Percentiles rank a stretch among this genome's conserved stretches.
phyloP scores from a whole-genome alignment of 441 rosid species.

The Pelargonium myrrhifolium region DNA sequence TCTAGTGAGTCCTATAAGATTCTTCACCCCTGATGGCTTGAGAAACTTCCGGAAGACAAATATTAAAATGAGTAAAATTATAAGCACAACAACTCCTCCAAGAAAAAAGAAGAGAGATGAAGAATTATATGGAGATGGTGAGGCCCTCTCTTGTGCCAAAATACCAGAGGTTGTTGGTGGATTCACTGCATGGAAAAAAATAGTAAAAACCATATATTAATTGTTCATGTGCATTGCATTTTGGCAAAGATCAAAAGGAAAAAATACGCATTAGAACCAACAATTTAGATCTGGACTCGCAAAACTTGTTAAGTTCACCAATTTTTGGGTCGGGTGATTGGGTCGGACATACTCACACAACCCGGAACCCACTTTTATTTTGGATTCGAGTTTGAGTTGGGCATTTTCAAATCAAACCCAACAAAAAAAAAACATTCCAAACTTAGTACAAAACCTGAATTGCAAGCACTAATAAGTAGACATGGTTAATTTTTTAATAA shows the following conservation, averaged over 20 bases:
- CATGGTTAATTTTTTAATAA: too few species aligned
- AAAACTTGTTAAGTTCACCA: too few species aligned
- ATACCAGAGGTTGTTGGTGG: slow-evolving; percentile 17
- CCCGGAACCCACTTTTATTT: too few species aligned
- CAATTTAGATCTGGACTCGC: too few species aligned
- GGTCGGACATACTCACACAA: too few species aligned
- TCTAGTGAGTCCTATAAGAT: slow-evolving; percentile 7
- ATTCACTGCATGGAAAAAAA: slow-evolving; percentile 19
- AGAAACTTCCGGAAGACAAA: slow-evolving; percentile 29
- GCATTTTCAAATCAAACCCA: too few species aligned
- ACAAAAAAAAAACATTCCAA: too few species aligned
- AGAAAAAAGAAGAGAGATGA: slow-evolving; percentile 34
- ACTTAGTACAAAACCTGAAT: too few species aligned
- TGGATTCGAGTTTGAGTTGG: too few species aligned
- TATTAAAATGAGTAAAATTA: slow-evolving; percentile 31
- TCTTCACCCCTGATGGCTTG: slow-evolving; percentile 22
- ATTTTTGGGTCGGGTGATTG: too few species aligned
- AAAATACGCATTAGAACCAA: too few species aligned
- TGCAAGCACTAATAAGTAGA: too few species aligned
- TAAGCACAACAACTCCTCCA: slow-evolving; percentile 32
- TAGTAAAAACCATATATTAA: background rate
- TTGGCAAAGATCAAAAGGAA: background rate
- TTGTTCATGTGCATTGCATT: background rate
- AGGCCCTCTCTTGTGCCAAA: slow-evolving; percentile 10
- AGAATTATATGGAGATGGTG: slow-evolving; percentile 9